phyloP scores from a whole-genome alignment of 2,329 filamentous ascomycete species.

The Diaporthe aspalathi region DNA sequence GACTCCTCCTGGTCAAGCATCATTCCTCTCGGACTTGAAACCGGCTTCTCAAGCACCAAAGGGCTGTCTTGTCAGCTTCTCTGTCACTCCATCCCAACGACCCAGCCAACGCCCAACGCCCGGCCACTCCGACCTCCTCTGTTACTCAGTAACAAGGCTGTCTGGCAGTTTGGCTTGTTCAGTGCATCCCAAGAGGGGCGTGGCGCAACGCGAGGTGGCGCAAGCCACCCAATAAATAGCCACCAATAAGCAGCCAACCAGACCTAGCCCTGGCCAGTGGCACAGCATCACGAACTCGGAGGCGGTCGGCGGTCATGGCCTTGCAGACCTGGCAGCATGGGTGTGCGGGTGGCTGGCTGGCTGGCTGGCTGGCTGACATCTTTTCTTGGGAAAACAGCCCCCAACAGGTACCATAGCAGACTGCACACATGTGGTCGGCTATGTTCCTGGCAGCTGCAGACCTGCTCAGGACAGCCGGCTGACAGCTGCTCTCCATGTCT shows the following conservation, averaged over 20 bases:
- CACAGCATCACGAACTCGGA: conserved; percentile 10
- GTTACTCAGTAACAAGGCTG: conserved; percentile 10
- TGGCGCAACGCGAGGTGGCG: conserved; percentile 15
- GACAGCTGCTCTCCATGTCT: background rate
- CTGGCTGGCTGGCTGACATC: conserved; percentile 16
- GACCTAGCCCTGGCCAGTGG: background rate
- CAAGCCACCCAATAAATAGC: conserved; percentile 25
- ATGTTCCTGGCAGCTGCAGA: conserved; percentile 5
- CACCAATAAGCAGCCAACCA: background rate
- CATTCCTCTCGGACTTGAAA: background rate
- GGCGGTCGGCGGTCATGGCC: conserved; percentile 21
- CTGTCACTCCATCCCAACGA: conserved; percentile 3
- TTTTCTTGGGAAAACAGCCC: background rate
- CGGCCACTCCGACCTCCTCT: background rate
- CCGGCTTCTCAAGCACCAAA: background rate
- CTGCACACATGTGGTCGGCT: too few relatives aligned
- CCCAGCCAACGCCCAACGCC: background rate
- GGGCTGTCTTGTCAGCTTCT: background rate
- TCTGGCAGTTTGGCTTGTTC: too few relatives aligned
- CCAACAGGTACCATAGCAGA: background rate
- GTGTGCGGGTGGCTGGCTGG: too few relatives aligned
- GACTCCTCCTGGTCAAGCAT: background rate
- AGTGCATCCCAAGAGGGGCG: conserved; percentile 17
- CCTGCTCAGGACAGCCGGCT: background rate
- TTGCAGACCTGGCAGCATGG: conserved; percentile 7